Base-by-base conservation (phyloP, 1,284 basidiomycete species). In the Phellopilus nigrolimitatus region DNA sequence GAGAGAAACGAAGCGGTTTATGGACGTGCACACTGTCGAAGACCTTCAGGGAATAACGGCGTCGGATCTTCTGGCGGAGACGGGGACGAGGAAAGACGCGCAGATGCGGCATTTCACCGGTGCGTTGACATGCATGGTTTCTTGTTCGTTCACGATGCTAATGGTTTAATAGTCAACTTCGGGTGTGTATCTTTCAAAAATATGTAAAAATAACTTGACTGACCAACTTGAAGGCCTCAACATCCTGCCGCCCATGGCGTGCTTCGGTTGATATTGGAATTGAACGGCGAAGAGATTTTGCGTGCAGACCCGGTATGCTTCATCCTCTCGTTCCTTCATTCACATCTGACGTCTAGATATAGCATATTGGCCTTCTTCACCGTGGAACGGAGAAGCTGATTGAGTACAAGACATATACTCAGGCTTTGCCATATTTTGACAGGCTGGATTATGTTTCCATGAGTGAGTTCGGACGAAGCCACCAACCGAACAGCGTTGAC, bases 211-310 rank as follows among this genome's bases (percentile, higher is more conserved):
- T 19, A 5, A 8, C 37, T 17, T 53, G 13, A 21, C 31, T 53
- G 33, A 47, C 22, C 37, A n/a, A 22, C 6, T 25, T 24, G 39
- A 58, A 89, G 88, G 59, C 94, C 95, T 55, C 95, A 99, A 70
- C 95, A 99, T 76, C 95, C 95, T 52, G 97, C 95, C 55, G 95
- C 95, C 27, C 95, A 99, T 70, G 95, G 95, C 68, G 97, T 99
- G 70, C 80, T 99, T 50, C 91, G 95, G 60, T 81, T 99, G 71
- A 99, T 99, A 66, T 76, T 99, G 57, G 95, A 99, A 71, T 74
- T 99, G 62, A 99, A 99, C 66, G 95, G 95, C 59, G 95, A 99
- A 70, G 90, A 94, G 71, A 91, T 95, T 60, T 73, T 95, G 43
- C 84, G 91, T 50, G 82, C 90, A 36, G 92, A 95, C 68, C 91